phyloP scores from a whole-genome alignment of 1,284 basidiomycete species.

The Boletus semigastroideus region DNA sequence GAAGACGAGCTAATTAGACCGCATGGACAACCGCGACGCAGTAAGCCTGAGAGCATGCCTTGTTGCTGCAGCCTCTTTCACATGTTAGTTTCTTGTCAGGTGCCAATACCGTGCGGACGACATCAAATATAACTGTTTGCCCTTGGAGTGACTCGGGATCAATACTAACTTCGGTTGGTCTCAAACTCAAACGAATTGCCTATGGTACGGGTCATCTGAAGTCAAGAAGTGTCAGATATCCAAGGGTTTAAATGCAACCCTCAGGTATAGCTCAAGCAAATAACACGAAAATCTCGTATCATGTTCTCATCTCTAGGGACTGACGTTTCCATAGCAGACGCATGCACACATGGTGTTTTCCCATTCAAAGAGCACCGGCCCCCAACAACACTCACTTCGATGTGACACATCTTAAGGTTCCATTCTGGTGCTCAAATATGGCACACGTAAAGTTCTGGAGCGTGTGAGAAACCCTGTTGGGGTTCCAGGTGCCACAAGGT shows the following conservation, averaged over 20 bases:
- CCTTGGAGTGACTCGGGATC: neutral
- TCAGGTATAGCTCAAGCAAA: too few species aligned
- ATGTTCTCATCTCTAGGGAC: neutral
- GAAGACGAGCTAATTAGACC: neutral
- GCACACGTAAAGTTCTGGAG: neutral
- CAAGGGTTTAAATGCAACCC: too few species aligned
- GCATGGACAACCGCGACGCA: too few species aligned
- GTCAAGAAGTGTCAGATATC: neutral
- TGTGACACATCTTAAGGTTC: neutral
- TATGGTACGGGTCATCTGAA: neutral
- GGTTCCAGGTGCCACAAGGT: constrained; percentile 1
- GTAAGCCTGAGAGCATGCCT: neutral
- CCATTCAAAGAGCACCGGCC: neutral
- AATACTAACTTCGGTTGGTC: neutral
- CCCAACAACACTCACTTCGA: neutral
- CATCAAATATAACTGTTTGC: neutral
- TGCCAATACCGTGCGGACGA: neutral
- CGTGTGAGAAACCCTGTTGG: neutral
- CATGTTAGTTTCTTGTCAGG: constrained; percentile 2
- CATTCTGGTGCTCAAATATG: constrained; percentile 1
- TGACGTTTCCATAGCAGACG: neutral
- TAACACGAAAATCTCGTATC: neutral
- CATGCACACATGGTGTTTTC: neutral
- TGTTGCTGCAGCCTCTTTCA: neutral
- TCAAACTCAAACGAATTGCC: too few species aligned